Evolutionary conservation across 177 flowering plant genomes (phyloP), one percentile per base, ranked within the genome.

Genomic region (Vitis hybrid): DNA sequence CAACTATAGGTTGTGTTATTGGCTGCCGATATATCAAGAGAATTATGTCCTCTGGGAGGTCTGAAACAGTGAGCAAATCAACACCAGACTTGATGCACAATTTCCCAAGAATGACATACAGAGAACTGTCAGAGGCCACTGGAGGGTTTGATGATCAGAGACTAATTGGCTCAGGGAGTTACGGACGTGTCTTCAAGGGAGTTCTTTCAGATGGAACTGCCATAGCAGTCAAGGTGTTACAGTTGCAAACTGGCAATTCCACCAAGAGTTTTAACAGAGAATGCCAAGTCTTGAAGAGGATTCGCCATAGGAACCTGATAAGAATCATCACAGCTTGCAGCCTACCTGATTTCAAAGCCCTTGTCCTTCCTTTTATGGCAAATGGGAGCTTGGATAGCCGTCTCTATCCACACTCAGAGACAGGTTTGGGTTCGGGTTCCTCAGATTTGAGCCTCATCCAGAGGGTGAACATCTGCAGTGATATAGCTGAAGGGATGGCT

Each of bases 401-500:
- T 56, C 79, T 85, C 6, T 80, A 85, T 61, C 78, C 77, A n/a
- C 72, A 70, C 46, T 58, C 65, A 21, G 61, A 9, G 5, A 32
- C 68, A 7, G 69, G 76, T 13, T 52, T 64, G 3, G 30, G 71
- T 32, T 68, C 82, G 2, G 76, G 78, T 13, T 82, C 81, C 30
- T 76, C 83, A 19, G 81, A 80, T 64, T 60, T 85, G 66, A 80
- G 63, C 62, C 74, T 86, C 14, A 55, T 81, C 3, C 81, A 81
- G 65, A 75, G 82, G 69, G 77, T 84, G 21, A 81, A 73, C 60
- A 84, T 86, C 49, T 86, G 87, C 79, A 79, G 86, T 65, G 86
- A 82, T 30, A 64, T 86, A 21, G 83, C 89, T 40, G 85, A 83
- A 78, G 89, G 89, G 55, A 78, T 86, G 83, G 85, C 89, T 50